Evolutionary conservation across 2,329 filamentous ascomycete species (phyloP).

Genomic region (Claviceps capensis): DNA sequence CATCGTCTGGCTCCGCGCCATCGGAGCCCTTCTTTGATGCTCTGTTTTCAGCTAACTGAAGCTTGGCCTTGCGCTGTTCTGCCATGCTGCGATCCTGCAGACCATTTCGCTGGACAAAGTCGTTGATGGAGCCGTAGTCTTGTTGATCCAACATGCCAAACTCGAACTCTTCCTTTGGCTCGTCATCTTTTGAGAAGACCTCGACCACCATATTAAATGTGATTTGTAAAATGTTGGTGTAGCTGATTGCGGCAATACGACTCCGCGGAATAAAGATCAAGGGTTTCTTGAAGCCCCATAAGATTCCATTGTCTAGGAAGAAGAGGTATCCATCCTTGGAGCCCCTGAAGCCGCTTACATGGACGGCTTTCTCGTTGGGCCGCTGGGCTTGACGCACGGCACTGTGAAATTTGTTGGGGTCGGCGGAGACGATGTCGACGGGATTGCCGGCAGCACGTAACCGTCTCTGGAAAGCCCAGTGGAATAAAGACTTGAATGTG

Average conservation of each 20-base stretch:
- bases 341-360: conserved; percentile 52
- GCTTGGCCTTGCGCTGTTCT: conserved; percentile 51
- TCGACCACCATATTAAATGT: conserved; percentile 57
- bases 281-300: conserved; percentile 61
- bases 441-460: conserved; percentile 35
- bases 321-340: conserved; percentile 57
- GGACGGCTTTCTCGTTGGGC: conserved; percentile 48
- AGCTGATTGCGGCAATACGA: conserved; percentile 48
- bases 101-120: conserved; percentile 46
- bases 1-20: conserved; percentile 22
- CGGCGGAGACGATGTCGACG: conserved; percentile 35
- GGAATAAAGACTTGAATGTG: conserved; percentile 42
- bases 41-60: conserved; percentile 46
- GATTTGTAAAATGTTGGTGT: conserved; percentile 52
- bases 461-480: conserved; percentile 44
- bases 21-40: conserved; percentile 30
- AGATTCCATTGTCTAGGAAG: conserved; percentile 50
- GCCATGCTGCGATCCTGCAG: conserved; percentile 57
- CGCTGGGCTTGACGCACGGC: conserved; percentile 42
- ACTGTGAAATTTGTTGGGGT: conserved; percentile 44
- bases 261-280: conserved; percentile 49
- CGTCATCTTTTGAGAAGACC: conserved; percentile 34
- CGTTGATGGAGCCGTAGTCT: conserved; percentile 50
- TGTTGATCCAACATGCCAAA: conserved; percentile 59
- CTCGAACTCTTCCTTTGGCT: conserved; percentile 46